A percentile compares a stretch with the other conserved stretches of the same genome.
These are phyloP conservation scores for Aspergillus sclerotiicarbonarius DNA, from an alignment of 495 filamentous ascomycete species.

Conservation along the genomic window DNA sequence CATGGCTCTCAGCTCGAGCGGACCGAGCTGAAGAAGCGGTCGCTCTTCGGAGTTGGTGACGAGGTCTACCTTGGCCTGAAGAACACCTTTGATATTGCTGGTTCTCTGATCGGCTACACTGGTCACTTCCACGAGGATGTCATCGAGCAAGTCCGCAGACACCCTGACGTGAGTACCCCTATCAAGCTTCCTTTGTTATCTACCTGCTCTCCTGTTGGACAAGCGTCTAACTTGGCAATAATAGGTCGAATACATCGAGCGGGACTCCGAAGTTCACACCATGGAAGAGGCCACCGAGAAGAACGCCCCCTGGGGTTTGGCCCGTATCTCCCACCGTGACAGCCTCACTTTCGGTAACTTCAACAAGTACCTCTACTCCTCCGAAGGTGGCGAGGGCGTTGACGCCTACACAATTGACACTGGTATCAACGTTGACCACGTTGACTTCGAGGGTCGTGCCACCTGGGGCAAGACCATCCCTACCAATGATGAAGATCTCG, in stretches of 20 bases:
- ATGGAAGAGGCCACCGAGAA: constrained; percentile 68
- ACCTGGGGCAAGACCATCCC: constrained; percentile 97
- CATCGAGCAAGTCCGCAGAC: constrained; percentile 90
- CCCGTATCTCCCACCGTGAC: constrained; percentile 93
- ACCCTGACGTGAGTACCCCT: constrained; percentile 85
- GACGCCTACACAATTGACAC: constrained; percentile 99
- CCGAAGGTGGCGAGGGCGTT: constrained; percentile 92
- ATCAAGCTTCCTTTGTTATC: constrained; percentile 2
- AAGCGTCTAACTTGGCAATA: constrained; percentile 16
- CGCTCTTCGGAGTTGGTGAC: constrained; percentile 67
- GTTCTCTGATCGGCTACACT: constrained; percentile 81
- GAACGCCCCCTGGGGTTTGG: constrained; percentile 95
- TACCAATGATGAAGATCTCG: constrained; percentile 72
- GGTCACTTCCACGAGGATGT: constrained; percentile 92
- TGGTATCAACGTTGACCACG: constrained; percentile 88
- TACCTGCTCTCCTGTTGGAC: background rate
- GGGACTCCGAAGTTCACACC: constrained; percentile 85
- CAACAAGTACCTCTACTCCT: constrained; percentile 96
- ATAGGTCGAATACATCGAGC: constrained; percentile 96
- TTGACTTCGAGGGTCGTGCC: constrained; percentile 95
- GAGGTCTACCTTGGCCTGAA: constrained; percentile 82
- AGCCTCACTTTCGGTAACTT: constrained; percentile 83
- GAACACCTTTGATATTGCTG: constrained; percentile 91
- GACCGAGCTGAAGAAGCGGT: constrained; percentile 85
- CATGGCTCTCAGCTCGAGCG: constrained; percentile 54